phyloP scores from a whole-genome alignment of 495 filamentous ascomycete genomes.

The Xylaria telfairii region DNA sequence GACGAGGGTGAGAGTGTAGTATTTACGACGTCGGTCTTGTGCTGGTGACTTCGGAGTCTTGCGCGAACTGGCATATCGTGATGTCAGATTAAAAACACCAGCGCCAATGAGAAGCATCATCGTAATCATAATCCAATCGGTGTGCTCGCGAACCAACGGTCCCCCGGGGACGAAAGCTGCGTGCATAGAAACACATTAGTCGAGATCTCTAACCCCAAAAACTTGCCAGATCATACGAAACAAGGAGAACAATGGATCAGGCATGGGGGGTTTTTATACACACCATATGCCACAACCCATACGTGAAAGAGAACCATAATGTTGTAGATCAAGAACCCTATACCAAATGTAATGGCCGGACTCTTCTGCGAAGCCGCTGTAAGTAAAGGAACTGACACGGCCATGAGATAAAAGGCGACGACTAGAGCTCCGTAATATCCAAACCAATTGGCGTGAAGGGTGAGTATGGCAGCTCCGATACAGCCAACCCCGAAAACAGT shows the following conservation, averaged over 20 bases:
- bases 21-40: constrained; percentile 55
- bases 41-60: constrained; percentile 15
- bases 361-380: constrained; percentile 73
- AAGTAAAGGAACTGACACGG: constrained; percentile 78
- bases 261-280: too few relatives aligned
- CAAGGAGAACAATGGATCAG: too few relatives aligned
- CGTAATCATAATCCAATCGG: constrained; percentile 89
- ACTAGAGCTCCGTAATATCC: constrained; percentile 87
- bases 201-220: too few relatives aligned
- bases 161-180: constrained; percentile 99
- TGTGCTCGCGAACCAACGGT: constrained; percentile 89
- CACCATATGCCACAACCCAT: constrained; percentile 98
- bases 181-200: too few relatives aligned
- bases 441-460: constrained; percentile 79
- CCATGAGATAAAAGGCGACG: constrained; percentile 80
- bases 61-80: constrained; percentile 40
- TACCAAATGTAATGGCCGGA: constrained; percentile 79
- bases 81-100: constrained; percentile 79
- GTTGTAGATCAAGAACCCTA: constrained; percentile 90
- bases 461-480: constrained; percentile 80
- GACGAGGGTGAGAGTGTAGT: constrained; percentile 56
- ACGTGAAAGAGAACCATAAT: constrained; percentile 91
- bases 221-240: too few relatives aligned
- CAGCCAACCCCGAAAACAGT: constrained; percentile 78
- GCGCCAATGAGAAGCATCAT: constrained; percentile 85